Evolutionary conservation across 768 basidiomycete species (phyloP), one percentile per base, ranked within the genome.

Genomic region (Fomitopsis serialis): DNA sequence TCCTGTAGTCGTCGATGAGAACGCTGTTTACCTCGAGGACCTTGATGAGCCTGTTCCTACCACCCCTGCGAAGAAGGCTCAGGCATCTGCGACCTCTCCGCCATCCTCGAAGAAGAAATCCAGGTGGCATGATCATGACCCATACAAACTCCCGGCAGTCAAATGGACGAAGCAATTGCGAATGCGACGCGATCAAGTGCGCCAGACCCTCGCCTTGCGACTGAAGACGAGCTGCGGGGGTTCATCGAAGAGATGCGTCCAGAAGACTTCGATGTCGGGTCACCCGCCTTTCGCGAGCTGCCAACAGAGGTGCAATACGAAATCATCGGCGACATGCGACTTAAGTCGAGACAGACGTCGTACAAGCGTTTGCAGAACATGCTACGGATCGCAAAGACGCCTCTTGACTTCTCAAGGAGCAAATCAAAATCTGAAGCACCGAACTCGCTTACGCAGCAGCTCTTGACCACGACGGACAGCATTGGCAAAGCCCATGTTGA

Each of bases 251-350:
- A 95, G 43, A 95, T 98, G 86, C 83, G 87, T 1, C 94, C 95
- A 0, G 93, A 94, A 62, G 94, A 98, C 63, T 91, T 98, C 61
- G 96, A 98, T 64, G 81, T 97, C 52, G 79, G 84, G 17, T 94
- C 94, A 1, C 80, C 91, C 4, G 91, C 86, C 19, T 99, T 99
- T 66, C 81, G 86, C 22, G 89, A 92, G 57, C 80, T 98, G 2
- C 95, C 97, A 2, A 96, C 92, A 0, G 95, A 98, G 67, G 84
- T 97, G 21, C 93, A 99, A 62, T 99, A 98, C 70, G 97, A 99
- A 72, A 96, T 99, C 59, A 85, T 98, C 32, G 95, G 96, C 50
- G 97, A 99, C 72, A 75, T 98, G 45, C 84, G 97, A 2, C 76
- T 97, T 53, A 94, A 93, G 68, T 98, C 95, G 1, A 81, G 97